phyloP scores from a whole-genome alignment of 116 monocot species.

The Papilionanthe hybrid region DNA sequence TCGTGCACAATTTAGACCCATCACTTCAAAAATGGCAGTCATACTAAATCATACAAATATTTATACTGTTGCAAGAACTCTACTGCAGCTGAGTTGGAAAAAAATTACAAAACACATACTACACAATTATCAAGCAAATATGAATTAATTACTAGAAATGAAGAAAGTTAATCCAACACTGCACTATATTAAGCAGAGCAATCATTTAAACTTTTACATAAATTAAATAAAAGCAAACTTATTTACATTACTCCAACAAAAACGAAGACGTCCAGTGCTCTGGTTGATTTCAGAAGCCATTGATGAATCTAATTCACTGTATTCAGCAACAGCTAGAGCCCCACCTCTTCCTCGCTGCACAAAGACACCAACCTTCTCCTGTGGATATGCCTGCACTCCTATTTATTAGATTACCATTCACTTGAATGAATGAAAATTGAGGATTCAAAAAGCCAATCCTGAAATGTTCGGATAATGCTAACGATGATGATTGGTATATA shows the following conservation, averaged over 20 bases:
- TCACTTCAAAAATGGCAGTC: neutral
- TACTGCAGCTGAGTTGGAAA: too few relatives aligned
- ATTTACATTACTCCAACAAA: slow-evolving; percentile 98
- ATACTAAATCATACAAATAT: neutral
- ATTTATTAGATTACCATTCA: slow-evolving; percentile 2
- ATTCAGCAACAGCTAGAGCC: slow-evolving; percentile 85
- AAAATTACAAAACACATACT: neutral
- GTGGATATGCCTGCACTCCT: slow-evolving; percentile 76
- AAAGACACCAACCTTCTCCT: slow-evolving; percentile 98
- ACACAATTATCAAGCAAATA: neutral
- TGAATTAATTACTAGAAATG: neutral
- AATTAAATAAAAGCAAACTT: neutral
- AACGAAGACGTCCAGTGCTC: slow-evolving; percentile 88
- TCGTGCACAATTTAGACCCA: neutral
- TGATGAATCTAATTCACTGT: slow-evolving; percentile 89
- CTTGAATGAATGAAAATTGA: neutral
- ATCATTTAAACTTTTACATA: neutral
- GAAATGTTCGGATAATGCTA: neutral
- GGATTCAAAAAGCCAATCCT: neutral
- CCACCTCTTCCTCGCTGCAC: slow-evolving; percentile 91
- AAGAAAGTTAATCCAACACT: neutral
- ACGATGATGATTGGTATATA: neutral
- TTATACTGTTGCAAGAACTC: neutral
- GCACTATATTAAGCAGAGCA: neutral
- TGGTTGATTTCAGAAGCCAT: slow-evolving; percentile 90